phyloP scores from a whole-genome alignment of 2,329 filamentous ascomycete genomes.

The Claviceps pazoutovae region DNA sequence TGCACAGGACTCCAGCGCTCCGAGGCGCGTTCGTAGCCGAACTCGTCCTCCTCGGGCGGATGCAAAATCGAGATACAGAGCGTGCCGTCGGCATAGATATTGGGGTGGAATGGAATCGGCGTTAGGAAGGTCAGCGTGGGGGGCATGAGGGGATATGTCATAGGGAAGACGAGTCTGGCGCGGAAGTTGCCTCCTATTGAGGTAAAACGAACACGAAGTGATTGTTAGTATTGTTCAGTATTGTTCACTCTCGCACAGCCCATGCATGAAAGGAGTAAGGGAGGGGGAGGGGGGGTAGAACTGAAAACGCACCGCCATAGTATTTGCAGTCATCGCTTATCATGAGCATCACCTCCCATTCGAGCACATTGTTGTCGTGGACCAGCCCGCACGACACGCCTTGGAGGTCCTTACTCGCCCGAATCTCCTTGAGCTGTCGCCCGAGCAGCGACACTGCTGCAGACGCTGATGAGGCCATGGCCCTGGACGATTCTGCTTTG shows the following conservation, averaged over 20 bases:
- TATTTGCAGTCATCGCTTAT: slow-evolving; percentile 87
- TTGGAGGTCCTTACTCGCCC: slow-evolving; percentile 76
- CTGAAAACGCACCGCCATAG: slow-evolving; percentile 58
- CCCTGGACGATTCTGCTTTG: background rate
- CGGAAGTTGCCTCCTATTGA: slow-evolving; percentile 76
- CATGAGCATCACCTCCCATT: slow-evolving; percentile 99
- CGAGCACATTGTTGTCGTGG: slow-evolving; percentile 75
- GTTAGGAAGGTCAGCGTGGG: slow-evolving; percentile 78
- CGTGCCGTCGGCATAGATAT: slow-evolving; percentile 75
- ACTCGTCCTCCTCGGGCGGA: slow-evolving; percentile 84
- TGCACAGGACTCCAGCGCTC: slow-evolving; percentile 95
- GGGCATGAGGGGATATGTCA: slow-evolving; percentile 73
- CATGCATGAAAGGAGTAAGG: background rate
- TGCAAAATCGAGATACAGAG: slow-evolving; percentile 97
- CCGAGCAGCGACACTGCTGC: slow-evolving; percentile 61
- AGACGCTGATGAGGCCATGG: slow-evolving; percentile 29
- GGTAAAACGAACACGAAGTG: no score
- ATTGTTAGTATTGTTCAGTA: no score
- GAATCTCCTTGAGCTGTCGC: slow-evolving; percentile 89
- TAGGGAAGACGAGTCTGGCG: slow-evolving; percentile 69
- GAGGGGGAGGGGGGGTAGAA: background rate
- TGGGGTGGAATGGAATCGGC: slow-evolving; percentile 82
- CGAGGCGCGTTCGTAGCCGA: slow-evolving; percentile 77
- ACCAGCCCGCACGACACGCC: slow-evolving; percentile 88
- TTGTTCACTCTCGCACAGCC: no score